Base-by-base conservation (phyloP, 352 stramenopile species). In the Elongisporangium senticosum region DNA sequence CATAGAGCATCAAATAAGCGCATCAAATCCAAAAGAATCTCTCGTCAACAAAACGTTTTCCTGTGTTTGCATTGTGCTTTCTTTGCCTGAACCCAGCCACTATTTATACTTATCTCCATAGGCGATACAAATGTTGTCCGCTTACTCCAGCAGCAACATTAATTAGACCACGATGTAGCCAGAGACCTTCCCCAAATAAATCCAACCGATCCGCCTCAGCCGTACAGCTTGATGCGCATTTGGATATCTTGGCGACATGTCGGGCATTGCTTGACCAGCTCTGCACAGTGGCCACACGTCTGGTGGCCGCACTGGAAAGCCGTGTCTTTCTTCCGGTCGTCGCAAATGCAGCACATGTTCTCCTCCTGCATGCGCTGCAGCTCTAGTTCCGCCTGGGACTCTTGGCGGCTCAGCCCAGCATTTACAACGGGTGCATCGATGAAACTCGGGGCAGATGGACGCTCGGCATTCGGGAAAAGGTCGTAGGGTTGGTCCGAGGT, bases 231-330 rank as follows among this genome's bases (percentile, higher is more conserved):
- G 60, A 92, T 95, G 21, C 86, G 81, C 39, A 87, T 68, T 49
- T 86, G 77, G 50, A 93, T 95, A 22, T 73, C 48, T 51, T 89
- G 71, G 6, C 83, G 79, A 65, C 83, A 95, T 17, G 75, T 83
- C 8, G 86, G 86, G 43, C 83, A 95, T 52, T 89, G 65, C 23
- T 65, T 63, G 19, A 95, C 39, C 28, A 85, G 62, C 8, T 80
- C 51, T 0, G 70, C 67, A 47, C 86, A 93, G 13, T 62, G 59
- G 21, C 67, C 59, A 53, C 86, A 95, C 24, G 84, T 92, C 56
- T 95, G 80, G 58, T 95, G 86, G 19, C 82, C 86, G 55, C 83
- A 93, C 68, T 93, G 83, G 68, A 92, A 93, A 40, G 93, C 83
- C 33, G 69, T 83, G 64, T 95, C 72, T 59, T 95, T 95, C 26